Conservation (phyloP, 176 grass and related monocot species). For the Bolboschoenus planiculmis region DNA sequence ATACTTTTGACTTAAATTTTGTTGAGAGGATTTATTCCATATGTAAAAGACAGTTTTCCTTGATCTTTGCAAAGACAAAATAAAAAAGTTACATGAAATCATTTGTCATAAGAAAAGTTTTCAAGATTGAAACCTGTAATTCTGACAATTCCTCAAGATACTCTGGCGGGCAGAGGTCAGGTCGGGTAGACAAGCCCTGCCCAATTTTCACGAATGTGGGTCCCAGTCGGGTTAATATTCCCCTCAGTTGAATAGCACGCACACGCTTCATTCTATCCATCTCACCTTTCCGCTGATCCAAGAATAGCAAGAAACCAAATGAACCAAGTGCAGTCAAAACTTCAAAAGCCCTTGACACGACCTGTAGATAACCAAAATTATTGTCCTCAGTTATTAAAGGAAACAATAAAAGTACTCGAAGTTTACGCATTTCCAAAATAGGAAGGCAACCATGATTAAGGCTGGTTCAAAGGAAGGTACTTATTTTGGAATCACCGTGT, state of each 20-base stretch:
- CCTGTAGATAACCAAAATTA: conserved; percentile 35
- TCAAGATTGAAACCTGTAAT: conserved; percentile 56
- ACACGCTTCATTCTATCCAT: conserved; percentile 37
- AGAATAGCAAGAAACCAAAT: conserved; percentile 41
- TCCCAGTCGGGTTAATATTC: conserved; percentile 73
- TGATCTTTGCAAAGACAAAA: neutral
- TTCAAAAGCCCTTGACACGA: conserved; percentile 55
- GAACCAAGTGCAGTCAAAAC: conserved; percentile 59
- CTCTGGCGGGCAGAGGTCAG: conserved; percentile 80
- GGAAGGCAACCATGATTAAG: neutral
- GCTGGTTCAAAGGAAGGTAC: neutral
- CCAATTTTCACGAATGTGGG: conserved; percentile 99
- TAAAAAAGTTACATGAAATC: neutral
- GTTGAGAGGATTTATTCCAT: neutral
- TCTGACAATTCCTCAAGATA: conserved; percentile 92
- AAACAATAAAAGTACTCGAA: neutral
- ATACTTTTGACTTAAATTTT: neutral
- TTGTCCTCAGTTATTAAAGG: neutral
- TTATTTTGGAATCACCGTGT: neutral
- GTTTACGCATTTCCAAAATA: neutral
- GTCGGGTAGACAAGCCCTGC: conserved; percentile 80
- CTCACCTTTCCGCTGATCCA: conserved; percentile 59
- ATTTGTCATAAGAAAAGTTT: neutral
- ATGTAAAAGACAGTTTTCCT: neutral
- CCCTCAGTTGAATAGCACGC: conserved; percentile 66